Percentiles rank a stretch among this genome's conserved stretches.
Conservation (phyloP, 2,329 filamentous ascomycete genomes). For the Fonsecaea pedrosoi region DNA sequence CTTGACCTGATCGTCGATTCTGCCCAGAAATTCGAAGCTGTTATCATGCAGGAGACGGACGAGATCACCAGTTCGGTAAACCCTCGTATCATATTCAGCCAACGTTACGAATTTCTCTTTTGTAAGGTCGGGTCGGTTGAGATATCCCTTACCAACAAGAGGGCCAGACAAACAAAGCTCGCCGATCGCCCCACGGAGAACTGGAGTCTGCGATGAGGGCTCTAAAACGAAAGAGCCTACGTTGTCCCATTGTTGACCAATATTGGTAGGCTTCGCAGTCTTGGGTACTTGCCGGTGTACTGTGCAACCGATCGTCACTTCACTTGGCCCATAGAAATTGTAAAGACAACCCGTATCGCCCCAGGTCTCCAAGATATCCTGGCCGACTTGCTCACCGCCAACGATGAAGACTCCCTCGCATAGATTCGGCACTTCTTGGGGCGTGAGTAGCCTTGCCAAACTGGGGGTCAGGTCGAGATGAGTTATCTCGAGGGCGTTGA, state of each 20-base stretch:
- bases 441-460: conserved; percentile 77
- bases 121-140: conserved; percentile 80
- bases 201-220: conserved; percentile 71
- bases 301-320: conserved; percentile 90
- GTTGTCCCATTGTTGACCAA: conserved; percentile 84
- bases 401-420: conserved; percentile 90
- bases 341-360: conserved; percentile 81
- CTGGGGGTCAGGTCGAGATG: conserved; percentile 93
- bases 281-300: conserved; percentile 82
- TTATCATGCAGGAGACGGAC: conserved; percentile 80
- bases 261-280: conserved; percentile 84
- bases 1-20: conserved; percentile 91
- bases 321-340: conserved; percentile 91
- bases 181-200: conserved; percentile 78
- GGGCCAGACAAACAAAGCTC: conserved; percentile 88
- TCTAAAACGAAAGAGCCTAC: conserved; percentile 81
- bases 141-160: conserved; percentile 86
- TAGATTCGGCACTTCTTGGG: conserved; percentile 79
- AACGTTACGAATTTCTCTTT: conserved; percentile 75
- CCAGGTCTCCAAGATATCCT: conserved; percentile 88
- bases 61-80: conserved; percentile 89
- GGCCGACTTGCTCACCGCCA: conserved; percentile 84
- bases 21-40: conserved; percentile 84
- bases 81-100: conserved; percentile 60
- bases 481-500: conserved; percentile 75